Conservation (phyloP, 2,329 filamentous ascomycete genomes). For the Pleomassaria siparia region DNA sequence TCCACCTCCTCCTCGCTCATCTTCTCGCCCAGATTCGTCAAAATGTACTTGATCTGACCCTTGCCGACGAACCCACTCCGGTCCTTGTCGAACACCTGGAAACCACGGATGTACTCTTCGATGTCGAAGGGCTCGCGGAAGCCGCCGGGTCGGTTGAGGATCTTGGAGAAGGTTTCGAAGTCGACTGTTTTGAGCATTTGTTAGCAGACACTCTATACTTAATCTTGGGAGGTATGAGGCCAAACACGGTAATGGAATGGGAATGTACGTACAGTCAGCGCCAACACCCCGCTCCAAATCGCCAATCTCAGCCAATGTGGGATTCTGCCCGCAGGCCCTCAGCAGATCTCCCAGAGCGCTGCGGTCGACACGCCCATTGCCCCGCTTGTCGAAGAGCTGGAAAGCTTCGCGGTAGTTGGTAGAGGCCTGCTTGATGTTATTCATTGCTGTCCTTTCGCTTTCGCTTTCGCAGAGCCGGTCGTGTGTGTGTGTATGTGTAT, state of each 20-base stretch:
- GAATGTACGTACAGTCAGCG: slow-evolving; percentile 72
- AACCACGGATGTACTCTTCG: slow-evolving; percentile 96
- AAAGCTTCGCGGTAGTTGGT: slow-evolving; percentile 99
- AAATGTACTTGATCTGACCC: slow-evolving; percentile 94
- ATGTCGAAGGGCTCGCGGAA: slow-evolving; percentile 98
- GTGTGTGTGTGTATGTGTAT: no score
- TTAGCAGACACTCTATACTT: background rate
- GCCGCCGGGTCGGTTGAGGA: slow-evolving; percentile 94
- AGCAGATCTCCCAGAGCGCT: slow-evolving; percentile 90
- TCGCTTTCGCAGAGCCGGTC: no score
- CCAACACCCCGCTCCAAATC: slow-evolving; percentile 91
- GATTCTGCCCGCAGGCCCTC: slow-evolving; percentile 96
- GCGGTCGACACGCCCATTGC: slow-evolving; percentile 85
- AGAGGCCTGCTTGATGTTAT: slow-evolving; percentile 57
- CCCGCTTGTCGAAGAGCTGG: slow-evolving; percentile 98
- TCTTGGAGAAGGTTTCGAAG: slow-evolving; percentile 94
- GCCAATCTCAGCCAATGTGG: slow-evolving; percentile 86
- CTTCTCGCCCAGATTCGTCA: slow-evolving; percentile 98
- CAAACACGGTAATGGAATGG: background rate
- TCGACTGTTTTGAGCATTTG: slow-evolving; percentile 65
- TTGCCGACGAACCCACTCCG: slow-evolving; percentile 98
- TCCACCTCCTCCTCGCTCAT: slow-evolving; percentile 99
- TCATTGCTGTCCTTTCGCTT: slow-evolving; percentile 28
- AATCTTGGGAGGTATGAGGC: background rate
- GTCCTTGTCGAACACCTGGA: slow-evolving; percentile 99